Base-by-base conservation (phyloP, 805 yeast genomes). In the Diddensiella transvaalensis region DNA sequence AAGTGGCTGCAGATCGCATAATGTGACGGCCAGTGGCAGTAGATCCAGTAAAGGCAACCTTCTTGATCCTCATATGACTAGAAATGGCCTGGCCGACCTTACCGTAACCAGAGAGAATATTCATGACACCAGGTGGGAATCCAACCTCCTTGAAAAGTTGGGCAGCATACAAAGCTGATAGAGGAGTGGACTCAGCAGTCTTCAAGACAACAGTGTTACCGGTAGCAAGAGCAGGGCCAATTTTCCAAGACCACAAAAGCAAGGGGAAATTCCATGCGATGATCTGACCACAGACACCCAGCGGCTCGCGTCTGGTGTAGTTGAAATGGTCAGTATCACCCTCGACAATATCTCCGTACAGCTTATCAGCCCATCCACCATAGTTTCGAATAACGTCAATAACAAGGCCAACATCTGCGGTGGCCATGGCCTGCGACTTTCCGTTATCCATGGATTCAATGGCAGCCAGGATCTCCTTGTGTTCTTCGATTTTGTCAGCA, bases 11-110 rank as follows among this genome's bases (percentile, higher is more conserved):
- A 54, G 79, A 74, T 66, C 76, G 77, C 83, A 86, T 84, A 64
- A 90, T 84, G 60, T 70, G 72, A 65, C 84, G 82, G 63, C 97
- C 98, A 53, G 90, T 85, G 43, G 84, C 87, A 44, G 96, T 88
- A 26, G 96, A 88, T 55, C 97, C 97, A 50, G 97, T 90, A 72
- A 90, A 90, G 3, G 97, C 96, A 61, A 90, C 76, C 76, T 90
- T 89, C 71, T 84, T 83, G 61, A 90, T 80, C 44, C 72, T 79
- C 52, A 71, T 64, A 66, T 85, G 93, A 8, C 68, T 56, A 2
- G 88, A 79, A 53, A 87, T 66, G 48, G 76, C 72, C 45, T 95
- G 95, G 3, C 87, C 86, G 48, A 73, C 76, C 46, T 76, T 68
- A 45, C 95, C 96, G 58, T 67, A 76, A 1, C 87, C 96, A 42